Percentiles rank a stretch among this genome's conserved stretches.
These are phyloP conservation scores for Suillus lakei DNA, from an alignment of 768 basidiomycete genomes.

Conservation along the genomic window DNA sequence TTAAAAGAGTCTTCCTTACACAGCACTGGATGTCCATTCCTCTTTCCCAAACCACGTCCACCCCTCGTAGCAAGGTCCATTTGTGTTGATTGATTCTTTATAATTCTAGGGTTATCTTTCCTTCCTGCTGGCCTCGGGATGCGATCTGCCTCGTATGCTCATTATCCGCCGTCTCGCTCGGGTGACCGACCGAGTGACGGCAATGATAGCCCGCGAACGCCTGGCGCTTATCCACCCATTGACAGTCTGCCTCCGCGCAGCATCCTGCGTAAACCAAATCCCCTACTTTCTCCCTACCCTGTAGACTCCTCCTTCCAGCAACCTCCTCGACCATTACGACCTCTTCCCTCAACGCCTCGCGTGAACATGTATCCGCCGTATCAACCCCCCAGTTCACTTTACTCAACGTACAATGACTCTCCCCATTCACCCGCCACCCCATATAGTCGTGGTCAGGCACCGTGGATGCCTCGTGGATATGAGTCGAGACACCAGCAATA, in stretches of 20 bases:
- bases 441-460: constrained; percentile 13
- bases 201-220: constrained; percentile 9
- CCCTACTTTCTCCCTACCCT: neutral
- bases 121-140: constrained; percentile 19
- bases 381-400: constrained; percentile 27
- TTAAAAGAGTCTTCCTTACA: constrained; percentile 6
- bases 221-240: constrained; percentile 8
- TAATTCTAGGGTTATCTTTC: neutral
- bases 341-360: constrained; percentile 15
- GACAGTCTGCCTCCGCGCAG: constrained; percentile 17
- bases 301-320: constrained; percentile 12
- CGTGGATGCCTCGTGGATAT: constrained; percentile 28
- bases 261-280: constrained; percentile 23
- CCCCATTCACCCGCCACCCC: constrained; percentile 23
- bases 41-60: constrained; percentile 11
- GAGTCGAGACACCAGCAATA: constrained; percentile 14
- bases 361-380: constrained; percentile 9
- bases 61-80: neutral
- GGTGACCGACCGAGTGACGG: constrained; percentile 12
- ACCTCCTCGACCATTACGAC: constrained; percentile 9
- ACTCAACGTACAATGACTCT: constrained; percentile 21
- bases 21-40: constrained; percentile 3
- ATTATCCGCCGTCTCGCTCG: constrained; percentile 16
- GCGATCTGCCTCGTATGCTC: constrained; percentile 24
- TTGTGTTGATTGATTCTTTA: neutral